Conservation (phyloP, 2,329 filamentous ascomycete species). For the Colletotrichum magnum region DNA sequence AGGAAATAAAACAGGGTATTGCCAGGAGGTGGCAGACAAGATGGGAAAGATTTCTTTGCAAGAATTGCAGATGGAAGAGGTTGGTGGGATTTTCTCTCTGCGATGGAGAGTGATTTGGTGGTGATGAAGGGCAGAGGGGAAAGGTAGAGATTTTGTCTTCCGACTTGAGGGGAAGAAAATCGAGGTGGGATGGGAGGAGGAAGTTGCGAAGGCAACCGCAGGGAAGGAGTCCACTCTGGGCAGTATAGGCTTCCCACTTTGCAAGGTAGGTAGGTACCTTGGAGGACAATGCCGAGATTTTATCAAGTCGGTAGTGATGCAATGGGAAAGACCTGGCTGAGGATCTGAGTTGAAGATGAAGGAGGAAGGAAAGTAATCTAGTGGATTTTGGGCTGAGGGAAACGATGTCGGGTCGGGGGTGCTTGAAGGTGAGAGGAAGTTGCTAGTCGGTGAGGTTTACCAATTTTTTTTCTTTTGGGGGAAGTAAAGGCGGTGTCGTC, state of each 20-base stretch:
- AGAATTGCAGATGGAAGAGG: constrained; percentile 18
- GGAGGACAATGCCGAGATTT: not conserved
- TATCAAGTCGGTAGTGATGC: not conserved
- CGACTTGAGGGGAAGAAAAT: not conserved
- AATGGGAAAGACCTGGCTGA: not conserved
- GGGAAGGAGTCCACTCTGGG: constrained; percentile 28
- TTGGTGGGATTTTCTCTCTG: constrained; percentile 17
- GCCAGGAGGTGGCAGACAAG: constrained; percentile 35
- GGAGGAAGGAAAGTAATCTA: not conserved
- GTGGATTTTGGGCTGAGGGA: not conserved
- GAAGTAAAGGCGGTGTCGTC: too few species aligned
- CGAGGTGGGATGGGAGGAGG: constrained; percentile 6
- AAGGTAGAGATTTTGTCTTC: constrained; percentile 17
- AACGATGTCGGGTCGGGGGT: not conserved
- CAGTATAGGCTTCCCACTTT: constrained; percentile 1
- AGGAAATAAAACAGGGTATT: constrained; percentile 34
- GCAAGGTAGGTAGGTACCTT: too few species aligned
- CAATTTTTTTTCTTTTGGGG: too few species aligned
- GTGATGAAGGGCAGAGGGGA: constrained; percentile 11
- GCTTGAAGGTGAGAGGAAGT: not conserved
- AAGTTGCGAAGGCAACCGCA: constrained; percentile 12
- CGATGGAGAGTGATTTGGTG: constrained; percentile 19
- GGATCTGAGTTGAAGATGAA: not conserved
- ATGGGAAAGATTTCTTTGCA: constrained; percentile 37
- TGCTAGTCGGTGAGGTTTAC: not conserved